phyloP scores from a whole-genome alignment of 495 filamentous ascomycete species.

The Haplographium delicatum region DNA sequence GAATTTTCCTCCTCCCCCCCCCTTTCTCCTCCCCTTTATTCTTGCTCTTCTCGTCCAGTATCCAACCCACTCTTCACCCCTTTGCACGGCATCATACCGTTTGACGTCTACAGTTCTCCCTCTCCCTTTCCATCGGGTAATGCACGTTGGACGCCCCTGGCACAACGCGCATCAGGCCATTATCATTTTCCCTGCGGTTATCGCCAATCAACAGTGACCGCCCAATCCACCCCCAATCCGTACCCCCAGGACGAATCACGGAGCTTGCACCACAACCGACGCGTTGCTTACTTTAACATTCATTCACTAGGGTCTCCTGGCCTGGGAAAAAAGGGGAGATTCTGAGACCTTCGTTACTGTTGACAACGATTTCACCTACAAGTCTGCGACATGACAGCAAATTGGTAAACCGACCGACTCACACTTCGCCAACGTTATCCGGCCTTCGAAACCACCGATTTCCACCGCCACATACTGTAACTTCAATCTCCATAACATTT shows the following conservation, averaged over 20 bases:
- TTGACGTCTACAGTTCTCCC: not conserved
- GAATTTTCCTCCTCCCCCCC: not conserved
- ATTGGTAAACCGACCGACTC: not conserved
- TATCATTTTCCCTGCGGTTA: not conserved
- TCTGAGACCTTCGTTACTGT: not conserved
- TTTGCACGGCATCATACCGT: too few species aligned
- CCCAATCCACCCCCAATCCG: too few species aligned
- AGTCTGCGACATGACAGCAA: conserved; percentile 9
- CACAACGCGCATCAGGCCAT: not conserved
- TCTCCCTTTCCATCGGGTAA: not conserved
- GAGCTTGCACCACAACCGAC: conserved; percentile 2
- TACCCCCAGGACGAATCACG: not conserved
- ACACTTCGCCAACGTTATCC: not conserved
- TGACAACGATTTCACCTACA: not conserved
- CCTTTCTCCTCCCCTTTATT: not conserved
- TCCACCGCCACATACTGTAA: not conserved
- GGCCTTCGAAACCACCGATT: not conserved
- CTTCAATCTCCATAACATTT: conserved; percentile 11
- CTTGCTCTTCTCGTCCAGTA: not conserved
- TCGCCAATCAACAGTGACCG: not conserved
- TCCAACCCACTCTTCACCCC: not conserved
- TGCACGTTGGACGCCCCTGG: not conserved
- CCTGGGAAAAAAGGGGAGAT: not conserved
- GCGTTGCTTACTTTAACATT: conserved; percentile 2
- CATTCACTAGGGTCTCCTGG: conserved; percentile 2